These are phyloP conservation scores for Brassica rapa DNA, from an alignment of 345 rosid species.

Conservation along the genomic window DNA sequence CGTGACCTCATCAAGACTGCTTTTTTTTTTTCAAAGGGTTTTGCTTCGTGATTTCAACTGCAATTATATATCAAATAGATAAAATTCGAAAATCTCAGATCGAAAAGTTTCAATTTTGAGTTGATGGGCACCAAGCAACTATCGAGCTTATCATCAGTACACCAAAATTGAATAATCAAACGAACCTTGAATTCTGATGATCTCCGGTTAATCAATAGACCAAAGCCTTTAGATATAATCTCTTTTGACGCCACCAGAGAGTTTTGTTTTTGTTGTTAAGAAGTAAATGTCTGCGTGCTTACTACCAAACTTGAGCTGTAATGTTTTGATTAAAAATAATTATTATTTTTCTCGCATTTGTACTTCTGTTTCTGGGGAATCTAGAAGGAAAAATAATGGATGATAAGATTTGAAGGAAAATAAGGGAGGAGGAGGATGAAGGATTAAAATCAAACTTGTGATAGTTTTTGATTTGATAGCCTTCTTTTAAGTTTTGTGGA, in stretches of 20 bases:
- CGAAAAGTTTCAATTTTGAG: no score
- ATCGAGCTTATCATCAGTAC: no score
- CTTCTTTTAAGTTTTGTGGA: neutral
- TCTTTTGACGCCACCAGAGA: no score
- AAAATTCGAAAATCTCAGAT: no score
- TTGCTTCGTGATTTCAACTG: conserved; percentile 30
- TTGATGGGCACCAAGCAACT: no score
- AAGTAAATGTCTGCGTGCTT: conserved; percentile 10
- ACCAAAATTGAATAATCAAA: no score
- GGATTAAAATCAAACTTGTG: neutral
- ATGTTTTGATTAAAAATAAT: neutral
- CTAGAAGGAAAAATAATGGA: neutral
- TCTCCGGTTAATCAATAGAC: no score
- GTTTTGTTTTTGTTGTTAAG: no score
- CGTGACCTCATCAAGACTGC: conserved; percentile 29
- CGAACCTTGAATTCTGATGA: no score
- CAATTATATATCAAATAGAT: conserved; percentile 3
- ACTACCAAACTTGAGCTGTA: conserved; percentile 37
- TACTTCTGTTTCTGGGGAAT: conserved; percentile 31
- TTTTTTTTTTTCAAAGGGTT: conserved; percentile 10
- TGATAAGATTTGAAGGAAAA: neutral
- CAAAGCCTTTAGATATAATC: no score
- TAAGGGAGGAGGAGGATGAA: neutral
- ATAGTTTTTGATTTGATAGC: conserved; percentile 8
- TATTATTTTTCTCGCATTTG: conserved; percentile 20